phyloP scores from a whole-genome alignment of 164 flowering plant genomes.

The Liriodendron chinense region DNA sequence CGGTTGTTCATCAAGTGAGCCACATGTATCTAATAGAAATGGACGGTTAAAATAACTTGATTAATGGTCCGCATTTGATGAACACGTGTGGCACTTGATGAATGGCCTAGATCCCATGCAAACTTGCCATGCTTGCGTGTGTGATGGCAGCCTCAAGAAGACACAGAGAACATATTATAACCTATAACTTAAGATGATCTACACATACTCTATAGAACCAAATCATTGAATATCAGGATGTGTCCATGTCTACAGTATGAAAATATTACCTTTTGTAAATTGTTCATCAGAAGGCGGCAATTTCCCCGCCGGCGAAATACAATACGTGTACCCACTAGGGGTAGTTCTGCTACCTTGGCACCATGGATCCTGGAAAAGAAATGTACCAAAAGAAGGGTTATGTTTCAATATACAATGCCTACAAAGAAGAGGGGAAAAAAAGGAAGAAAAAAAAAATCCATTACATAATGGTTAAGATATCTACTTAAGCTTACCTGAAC shows the following conservation, averaged over 20 bases:
- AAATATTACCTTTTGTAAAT: slow-evolving; percentile 44
- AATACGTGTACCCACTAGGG: slow-evolving; percentile 77
- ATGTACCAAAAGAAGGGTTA: not conserved
- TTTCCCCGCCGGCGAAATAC: slow-evolving; percentile 75
- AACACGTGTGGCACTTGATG: no score
- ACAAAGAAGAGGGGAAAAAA: not conserved
- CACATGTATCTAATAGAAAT: no score
- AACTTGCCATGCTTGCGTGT: not conserved
- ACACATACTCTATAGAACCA: no score
- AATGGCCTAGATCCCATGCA: no score
- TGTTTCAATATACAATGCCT: not conserved
- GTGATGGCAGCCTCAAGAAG: not conserved
- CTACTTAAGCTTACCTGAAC: not conserved
- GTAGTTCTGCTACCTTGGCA: slow-evolving; percentile 80
- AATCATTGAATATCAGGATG: no score
- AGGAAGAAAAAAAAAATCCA: not conserved
- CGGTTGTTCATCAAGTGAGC: no score
- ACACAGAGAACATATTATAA: no score
- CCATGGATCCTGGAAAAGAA: slow-evolving; percentile 57
- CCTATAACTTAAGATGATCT: no score
- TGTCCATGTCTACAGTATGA: not conserved
- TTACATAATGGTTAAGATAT: not conserved
- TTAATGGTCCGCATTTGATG: no score
- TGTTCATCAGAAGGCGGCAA: slow-evolving; percentile 72
- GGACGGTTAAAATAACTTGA: no score